Base-by-base conservation (phyloP, 2,329 filamentous ascomycete genomes). In the Cladorrhinum sp. region DNA sequence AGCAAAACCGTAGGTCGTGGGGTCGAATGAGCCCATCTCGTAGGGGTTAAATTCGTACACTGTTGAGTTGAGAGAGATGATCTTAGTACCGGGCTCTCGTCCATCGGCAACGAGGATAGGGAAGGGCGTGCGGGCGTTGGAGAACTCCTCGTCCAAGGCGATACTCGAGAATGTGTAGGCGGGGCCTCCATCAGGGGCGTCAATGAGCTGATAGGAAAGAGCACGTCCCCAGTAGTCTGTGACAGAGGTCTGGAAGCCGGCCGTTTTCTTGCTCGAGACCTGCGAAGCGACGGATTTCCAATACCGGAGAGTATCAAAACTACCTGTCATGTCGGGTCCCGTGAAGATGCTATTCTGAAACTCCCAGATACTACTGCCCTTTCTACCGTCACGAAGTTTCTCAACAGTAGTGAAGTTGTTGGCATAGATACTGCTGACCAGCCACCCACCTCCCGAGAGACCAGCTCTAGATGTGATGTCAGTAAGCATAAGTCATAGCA, bases 141-240 rank as follows among this genome's bases (percentile, higher is more conserved):
- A 69, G 66, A 84, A 81, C 61, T 72, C 67, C 50, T 73, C 71
- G 72, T 69, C 76, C 73, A 62, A 74, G 75, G 72, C 77, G 67
- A 79, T 78, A 2, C 91, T 95, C 2, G 91, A 96, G 77, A 88
- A 96, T 3, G 92, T 96, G 69, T 89, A 92, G 13, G 79, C 80
- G 13, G 88, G 85, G 0, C 91, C 92, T 41, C 92, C 93, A 62
- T 90, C 76, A 1, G 81, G 81, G 5, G 85, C 89, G 70, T 93
- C 90, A 71, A 96, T 83, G 52, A 96, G 82, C 76, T 96, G 92
- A 75, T 89, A 96, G 1, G 88, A 88, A n/a, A 96, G 81, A 51
- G 90, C 90, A 60, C 92, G 88, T 25, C 90, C 91, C 89, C 92
- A 96, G 73, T 92, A 92, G 76, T 97, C 93, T 0, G 93, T 96